phyloP scores from a whole-genome alignment of 345 rosid species.

The Eucalyptus camaldulensis region DNA sequence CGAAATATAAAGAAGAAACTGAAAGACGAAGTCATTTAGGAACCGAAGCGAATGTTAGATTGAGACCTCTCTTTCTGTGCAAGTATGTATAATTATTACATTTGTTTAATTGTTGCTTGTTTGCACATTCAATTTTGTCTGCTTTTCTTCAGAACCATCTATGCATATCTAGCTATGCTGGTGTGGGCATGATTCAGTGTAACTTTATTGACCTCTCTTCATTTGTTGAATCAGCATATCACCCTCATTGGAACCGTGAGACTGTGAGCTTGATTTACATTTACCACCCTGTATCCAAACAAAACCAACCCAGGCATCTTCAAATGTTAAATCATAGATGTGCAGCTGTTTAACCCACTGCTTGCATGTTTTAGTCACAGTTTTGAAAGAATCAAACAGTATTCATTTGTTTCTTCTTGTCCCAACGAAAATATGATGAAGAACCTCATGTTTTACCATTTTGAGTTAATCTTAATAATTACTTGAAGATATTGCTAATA shows the following conservation, averaged over 20 bases:
- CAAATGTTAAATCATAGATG: neutral
- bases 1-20: conserved; percentile 36
- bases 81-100: conserved; percentile 22
- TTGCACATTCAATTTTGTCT: neutral
- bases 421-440: neutral
- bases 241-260: neutral
- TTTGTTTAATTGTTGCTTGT: neutral
- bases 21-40: conserved; percentile 26
- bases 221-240: neutral
- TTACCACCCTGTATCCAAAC: neutral
- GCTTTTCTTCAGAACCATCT: neutral
- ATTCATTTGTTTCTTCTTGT: neutral
- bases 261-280: neutral
- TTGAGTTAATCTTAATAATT: neutral
- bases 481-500: neutral
- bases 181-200: neutral
- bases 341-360: neutral
- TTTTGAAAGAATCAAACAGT: neutral
- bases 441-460: neutral
- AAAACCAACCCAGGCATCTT: neutral
- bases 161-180: neutral
- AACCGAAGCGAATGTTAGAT: conserved; percentile 15
- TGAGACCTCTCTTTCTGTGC: conserved; percentile 36
- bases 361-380: neutral
- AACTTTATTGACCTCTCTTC: neutral